Evolutionary conservation across 2,329 filamentous ascomycete genomes (phyloP), one percentile per base, ranked within the genome.

Genomic region (Monilinia fructicola): DNA sequence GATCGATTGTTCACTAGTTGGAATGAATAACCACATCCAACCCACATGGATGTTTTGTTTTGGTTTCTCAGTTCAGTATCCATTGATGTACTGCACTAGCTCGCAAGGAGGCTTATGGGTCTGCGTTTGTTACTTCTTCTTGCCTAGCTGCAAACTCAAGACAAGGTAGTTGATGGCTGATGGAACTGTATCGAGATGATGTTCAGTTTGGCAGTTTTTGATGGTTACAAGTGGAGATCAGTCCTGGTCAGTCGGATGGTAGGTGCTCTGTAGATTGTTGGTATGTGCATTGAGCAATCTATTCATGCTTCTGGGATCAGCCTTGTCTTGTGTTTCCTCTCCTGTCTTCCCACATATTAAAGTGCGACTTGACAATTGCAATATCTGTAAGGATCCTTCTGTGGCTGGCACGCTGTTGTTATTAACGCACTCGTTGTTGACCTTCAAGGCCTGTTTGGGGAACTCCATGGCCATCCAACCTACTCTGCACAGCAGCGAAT

Each of bases 251-350:
- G 56, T 59, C 56, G 28, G 21, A 23, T 65, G 63, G 63, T 65
- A 60, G 54, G 54, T 60, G 56, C 56, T 60, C 38, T 23, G 42
- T 50, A 35, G 42, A 60, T 50, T 60, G 56, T 53, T 65, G 44
- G 35, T 55, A 44, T 42, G 56, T 65, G 64, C 64, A 65, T 65
- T 65, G 38, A 54, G 48, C 31, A 59, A 65, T 58, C 31, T 35
- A 65, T 65, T 65, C 54, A 53, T 61, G 26, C 23, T 61, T 31
- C 64, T 61, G 26, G 64, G 64, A 65, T 65, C 64, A 65, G 64
- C 64, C 64, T 65, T 65, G 64, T 38, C 60, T 42, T 42, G 35
- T 40, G 21, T 54, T 63, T 54, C 60, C 50, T 35, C 38, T 54
- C 31, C 46, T 42, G 60, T 63, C 60, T 42, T 54, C 60, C 23